Evolutionary conservation across 169 alveolate genomes (phyloP).

Genomic region (Plasmodium berghei): DNA sequence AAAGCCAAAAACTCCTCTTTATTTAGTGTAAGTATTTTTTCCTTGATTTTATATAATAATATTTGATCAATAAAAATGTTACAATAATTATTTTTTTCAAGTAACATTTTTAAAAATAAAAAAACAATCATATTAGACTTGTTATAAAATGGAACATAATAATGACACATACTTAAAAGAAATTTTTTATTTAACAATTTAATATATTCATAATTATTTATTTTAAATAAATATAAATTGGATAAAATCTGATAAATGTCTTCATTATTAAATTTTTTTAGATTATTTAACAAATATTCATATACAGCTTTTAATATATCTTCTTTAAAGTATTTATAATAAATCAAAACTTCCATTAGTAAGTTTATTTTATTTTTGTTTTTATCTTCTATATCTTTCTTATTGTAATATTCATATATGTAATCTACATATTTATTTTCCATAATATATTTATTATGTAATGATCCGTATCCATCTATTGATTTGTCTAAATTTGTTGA

Average conservation of each 20-base stretch:
- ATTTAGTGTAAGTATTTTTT: slow-evolving; percentile 21
- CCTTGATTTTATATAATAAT: slow-evolving; percentile 32
- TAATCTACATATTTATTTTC: slow-evolving; percentile 58
- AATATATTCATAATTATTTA: slow-evolving; percentile 27
- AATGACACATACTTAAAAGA: slow-evolving; percentile 29
- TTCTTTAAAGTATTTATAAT: slow-evolving; percentile 49
- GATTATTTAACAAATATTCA: slow-evolving; percentile 33
- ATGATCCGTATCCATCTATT: slow-evolving; percentile 26
- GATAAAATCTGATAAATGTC: slow-evolving; percentile 38
- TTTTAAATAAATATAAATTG: slow-evolving; percentile 22
- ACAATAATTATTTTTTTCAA: slow-evolving; percentile 38
- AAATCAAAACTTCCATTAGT: slow-evolving; percentile 55
- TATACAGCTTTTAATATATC: slow-evolving; percentile 57
- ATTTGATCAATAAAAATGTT: slow-evolving; percentile 42
- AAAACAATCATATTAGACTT: slow-evolving; percentile 21
- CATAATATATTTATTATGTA: slow-evolving; percentile 60
- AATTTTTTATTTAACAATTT: slow-evolving; percentile 32
- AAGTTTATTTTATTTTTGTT: slow-evolving; percentile 37
- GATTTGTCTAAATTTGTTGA: background rate
- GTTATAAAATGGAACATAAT: slow-evolving; percentile 59
- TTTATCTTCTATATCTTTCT: slow-evolving; percentile 34
- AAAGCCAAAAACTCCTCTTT: slow-evolving; percentile 11
- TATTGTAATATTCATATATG: slow-evolving; percentile 69
- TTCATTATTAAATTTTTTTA: slow-evolving; percentile 31
- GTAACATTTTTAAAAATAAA: slow-evolving; percentile 46